Conservation (phyloP, 192 early-diverging fungal genomes). For the Dimargaris verticillata region DNA sequence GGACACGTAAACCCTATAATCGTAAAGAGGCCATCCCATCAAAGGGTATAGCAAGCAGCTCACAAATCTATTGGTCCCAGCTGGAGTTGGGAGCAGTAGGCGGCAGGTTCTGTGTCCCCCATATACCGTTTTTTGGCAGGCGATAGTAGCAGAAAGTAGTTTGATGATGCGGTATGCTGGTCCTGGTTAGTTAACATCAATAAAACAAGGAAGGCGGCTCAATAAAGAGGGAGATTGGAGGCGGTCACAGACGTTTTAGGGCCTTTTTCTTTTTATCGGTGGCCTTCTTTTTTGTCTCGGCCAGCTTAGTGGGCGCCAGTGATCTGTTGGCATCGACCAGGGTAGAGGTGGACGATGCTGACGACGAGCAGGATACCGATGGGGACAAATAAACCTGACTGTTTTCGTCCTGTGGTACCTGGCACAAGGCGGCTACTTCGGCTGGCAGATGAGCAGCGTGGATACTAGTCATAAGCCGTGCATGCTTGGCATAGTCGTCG, state of each 20-base stretch:
- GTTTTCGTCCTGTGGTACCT: slow-evolving; percentile 17
- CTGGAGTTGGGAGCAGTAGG: too few relatives aligned
- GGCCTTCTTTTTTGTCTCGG: slow-evolving; percentile 9
- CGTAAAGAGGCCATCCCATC: too few relatives aligned
- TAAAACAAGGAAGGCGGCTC: too few relatives aligned
- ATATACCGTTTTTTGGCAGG: too few relatives aligned
- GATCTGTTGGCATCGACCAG: too few relatives aligned
- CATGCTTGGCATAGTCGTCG: slow-evolving; percentile 65
- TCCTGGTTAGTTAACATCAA: too few relatives aligned
- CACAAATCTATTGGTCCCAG: too few relatives aligned
- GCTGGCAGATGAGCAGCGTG: slow-evolving; percentile 39
- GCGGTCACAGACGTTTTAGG: slow-evolving; percentile 23
- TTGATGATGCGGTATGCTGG: too few relatives aligned
- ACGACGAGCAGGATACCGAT: background rate
- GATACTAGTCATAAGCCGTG: slow-evolving; percentile 58
- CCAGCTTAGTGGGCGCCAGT: background rate
- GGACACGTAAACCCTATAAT: too few relatives aligned
- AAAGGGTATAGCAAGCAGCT: too few relatives aligned
- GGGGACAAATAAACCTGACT: background rate
- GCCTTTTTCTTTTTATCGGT: slow-evolving; percentile 27
- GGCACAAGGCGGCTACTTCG: slow-evolving; percentile 3
- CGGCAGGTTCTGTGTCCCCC: too few relatives aligned
- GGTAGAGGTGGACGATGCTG: slow-evolving; percentile 1
- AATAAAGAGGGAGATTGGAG: background rate
- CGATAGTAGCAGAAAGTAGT: too few relatives aligned